A percentile compares a stretch with the other conserved stretches of the same genome.
These are phyloP conservation scores for Juncus effusus DNA, from an alignment of 176 grass and related monocot species.

Conservation along the genomic window DNA sequence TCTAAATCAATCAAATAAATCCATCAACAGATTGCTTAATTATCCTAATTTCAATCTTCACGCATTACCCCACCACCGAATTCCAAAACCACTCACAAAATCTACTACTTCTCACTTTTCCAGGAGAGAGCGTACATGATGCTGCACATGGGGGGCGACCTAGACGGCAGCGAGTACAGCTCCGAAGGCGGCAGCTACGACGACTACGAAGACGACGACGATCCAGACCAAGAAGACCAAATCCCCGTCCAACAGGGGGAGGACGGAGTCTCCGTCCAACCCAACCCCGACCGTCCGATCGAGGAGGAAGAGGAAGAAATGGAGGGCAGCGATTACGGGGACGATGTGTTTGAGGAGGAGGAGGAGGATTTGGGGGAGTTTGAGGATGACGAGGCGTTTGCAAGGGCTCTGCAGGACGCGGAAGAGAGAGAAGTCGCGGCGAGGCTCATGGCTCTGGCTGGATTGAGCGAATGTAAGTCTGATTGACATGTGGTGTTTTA, in stretches of 20 bases:
- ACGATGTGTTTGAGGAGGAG: constrained; percentile 52
- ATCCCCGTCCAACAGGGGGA: constrained; percentile 45
- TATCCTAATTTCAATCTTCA: too few species aligned
- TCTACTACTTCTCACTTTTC: neutral
- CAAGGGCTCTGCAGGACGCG: constrained; percentile 77
- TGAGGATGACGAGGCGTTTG: constrained; percentile 75
- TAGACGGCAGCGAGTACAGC: constrained; percentile 80
- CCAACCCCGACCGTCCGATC: neutral
- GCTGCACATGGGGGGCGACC: constrained; percentile 63
- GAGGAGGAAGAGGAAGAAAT: constrained; percentile 33
- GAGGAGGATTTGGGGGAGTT: constrained; percentile 56
- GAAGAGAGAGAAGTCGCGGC: constrained; percentile 83
- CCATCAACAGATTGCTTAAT: too few species aligned
- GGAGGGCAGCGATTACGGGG: constrained; percentile 74
- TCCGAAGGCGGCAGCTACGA: constrained; percentile 82
- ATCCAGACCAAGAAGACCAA: constrained; percentile 47
- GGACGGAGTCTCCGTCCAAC: constrained; percentile 13
- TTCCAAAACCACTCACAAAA: too few species aligned
- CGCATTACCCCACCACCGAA: too few species aligned
- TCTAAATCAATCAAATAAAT: too few species aligned
- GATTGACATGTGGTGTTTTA: neutral
- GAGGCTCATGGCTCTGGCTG: constrained; percentile 75
- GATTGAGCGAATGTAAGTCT: constrained; percentile 74
- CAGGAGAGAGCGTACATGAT: constrained; percentile 99
- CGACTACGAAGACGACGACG: constrained; percentile 47